Evolutionary conservation across 2,329 filamentous ascomycete species (phyloP).

Genomic region (Colletotrichum paranaense): DNA sequence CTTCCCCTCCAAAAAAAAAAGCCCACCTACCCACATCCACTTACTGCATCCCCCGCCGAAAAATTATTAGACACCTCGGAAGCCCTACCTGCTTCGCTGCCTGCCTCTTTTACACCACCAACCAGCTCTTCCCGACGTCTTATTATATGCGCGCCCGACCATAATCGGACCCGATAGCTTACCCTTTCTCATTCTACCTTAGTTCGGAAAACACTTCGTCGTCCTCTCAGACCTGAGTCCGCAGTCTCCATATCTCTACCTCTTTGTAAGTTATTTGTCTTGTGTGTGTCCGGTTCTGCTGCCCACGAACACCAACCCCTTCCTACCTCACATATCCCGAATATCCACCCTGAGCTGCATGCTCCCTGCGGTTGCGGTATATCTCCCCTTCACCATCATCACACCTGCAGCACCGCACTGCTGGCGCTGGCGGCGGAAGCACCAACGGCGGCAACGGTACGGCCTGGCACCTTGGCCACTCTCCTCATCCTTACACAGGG

Average conservation of each 20-base stretch:
- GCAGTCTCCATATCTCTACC: neutral
- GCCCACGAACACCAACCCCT: conserved; percentile 2
- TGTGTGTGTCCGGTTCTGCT: conserved; percentile 1
- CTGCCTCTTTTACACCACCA: neutral
- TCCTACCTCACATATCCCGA: conserved; percentile 5
- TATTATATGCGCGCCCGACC: conserved; percentile 33
- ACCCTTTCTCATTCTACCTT: conserved; percentile 26
- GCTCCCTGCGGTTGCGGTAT: conserved; percentile 25
- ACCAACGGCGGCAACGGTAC: neutral
- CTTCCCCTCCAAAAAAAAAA: conserved; percentile 32
- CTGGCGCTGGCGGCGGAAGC: conserved; percentile 5
- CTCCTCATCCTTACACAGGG: conserved; percentile 11
- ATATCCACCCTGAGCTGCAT: conserved; percentile 33
- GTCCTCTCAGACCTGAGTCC: neutral
- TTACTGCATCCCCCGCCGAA: conserved; percentile 34
- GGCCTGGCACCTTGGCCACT: neutral
- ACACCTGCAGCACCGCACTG: neutral
- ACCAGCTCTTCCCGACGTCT: conserved; percentile 12
- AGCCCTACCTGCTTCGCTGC: conserved; percentile 28
- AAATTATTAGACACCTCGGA: conserved; percentile 36
- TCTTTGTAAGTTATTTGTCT: conserved; percentile 29
- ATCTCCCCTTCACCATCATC: conserved; percentile 25
- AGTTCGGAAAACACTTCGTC: conserved; percentile 8
- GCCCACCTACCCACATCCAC: conserved; percentile 34
- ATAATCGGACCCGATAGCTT: conserved; percentile 31